A percentile compares a stretch with the other conserved stretches of the same genome.
Evolutionary conservation across 139 green algal species (phyloP).

Genomic region (Volvox africanus): DNA sequence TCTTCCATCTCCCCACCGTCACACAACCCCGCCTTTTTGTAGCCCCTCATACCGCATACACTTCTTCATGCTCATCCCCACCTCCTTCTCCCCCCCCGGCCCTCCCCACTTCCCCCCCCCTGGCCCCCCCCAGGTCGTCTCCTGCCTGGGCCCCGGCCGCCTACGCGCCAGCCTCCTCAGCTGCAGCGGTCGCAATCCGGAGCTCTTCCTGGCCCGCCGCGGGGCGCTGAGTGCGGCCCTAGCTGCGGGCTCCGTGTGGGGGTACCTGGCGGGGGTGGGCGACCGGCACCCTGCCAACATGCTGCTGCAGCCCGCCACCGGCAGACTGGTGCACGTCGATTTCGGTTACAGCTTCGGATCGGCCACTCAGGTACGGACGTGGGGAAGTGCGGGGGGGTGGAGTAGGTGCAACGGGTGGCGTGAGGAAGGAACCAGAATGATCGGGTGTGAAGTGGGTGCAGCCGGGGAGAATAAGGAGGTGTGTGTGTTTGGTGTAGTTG

Average conservation of each 20-base stretch:
- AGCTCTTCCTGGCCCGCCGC: slow-evolving; percentile 69
- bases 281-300: slow-evolving; percentile 84
- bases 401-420: background rate
- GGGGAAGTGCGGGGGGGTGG: background rate
- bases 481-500: too few species aligned
- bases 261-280: slow-evolving; percentile 76
- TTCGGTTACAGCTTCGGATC: slow-evolving; percentile 88
- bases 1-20: background rate
- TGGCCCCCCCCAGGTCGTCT: background rate
- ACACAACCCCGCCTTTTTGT: background rate
- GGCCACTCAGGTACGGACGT: slow-evolving; percentile 56
- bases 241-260: slow-evolving; percentile 58
- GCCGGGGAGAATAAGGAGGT: too few species aligned
- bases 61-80: background rate
- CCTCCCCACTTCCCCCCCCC: background rate
- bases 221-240: slow-evolving; percentile 59
- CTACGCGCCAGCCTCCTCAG: slow-evolving; percentile 67
- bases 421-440: background rate
- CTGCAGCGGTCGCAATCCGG: slow-evolving; percentile 45
- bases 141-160: slow-evolving; percentile 55
- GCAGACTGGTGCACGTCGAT: slow-evolving; percentile 77
- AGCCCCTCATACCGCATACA: background rate
- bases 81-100: background rate
- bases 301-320: slow-evolving; percentile 69
- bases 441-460: too few species aligned